Percentiles rank a stretch among this genome's conserved stretches.
phyloP scores from a whole-genome alignment of 2,329 filamentous ascomycete genomes.

The Fusarium odoratissimum region DNA sequence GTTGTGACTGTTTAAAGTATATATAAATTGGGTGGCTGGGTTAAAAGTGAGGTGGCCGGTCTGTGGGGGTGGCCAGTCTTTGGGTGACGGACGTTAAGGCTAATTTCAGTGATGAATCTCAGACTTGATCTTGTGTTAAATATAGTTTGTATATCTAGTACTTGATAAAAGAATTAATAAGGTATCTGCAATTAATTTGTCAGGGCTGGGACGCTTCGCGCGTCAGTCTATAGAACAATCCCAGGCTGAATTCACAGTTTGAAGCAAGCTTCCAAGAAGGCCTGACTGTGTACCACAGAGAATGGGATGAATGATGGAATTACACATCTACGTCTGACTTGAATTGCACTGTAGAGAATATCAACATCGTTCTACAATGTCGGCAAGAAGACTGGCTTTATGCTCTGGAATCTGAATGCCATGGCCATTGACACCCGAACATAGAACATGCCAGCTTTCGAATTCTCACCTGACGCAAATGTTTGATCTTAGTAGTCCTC shows the following conservation, averaged over 20 bases:
- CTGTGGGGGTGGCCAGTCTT: no score
- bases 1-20: no score
- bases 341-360: accelerated
- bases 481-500: accelerated
- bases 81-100: no score
- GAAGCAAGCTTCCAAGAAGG: no score
- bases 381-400: accelerated
- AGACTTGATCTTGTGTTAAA: accelerated
- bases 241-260: no score
- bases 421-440: neutral
- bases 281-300: no score
- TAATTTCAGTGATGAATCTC: no score
- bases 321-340: neutral
- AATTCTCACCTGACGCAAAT: accelerated
- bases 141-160: accelerated
- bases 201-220: accelerated
- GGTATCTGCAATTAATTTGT: accelerated
- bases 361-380: accelerated
- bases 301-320: no score
- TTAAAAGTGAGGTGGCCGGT: no score
- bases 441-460: accelerated
- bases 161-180: accelerated
- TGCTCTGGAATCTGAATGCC: accelerated
- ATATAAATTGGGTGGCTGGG: no score
- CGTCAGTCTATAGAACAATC: no score